Conservation (phyloP, 345 rosid species). For the Sonneratia caseolaris region DNA sequence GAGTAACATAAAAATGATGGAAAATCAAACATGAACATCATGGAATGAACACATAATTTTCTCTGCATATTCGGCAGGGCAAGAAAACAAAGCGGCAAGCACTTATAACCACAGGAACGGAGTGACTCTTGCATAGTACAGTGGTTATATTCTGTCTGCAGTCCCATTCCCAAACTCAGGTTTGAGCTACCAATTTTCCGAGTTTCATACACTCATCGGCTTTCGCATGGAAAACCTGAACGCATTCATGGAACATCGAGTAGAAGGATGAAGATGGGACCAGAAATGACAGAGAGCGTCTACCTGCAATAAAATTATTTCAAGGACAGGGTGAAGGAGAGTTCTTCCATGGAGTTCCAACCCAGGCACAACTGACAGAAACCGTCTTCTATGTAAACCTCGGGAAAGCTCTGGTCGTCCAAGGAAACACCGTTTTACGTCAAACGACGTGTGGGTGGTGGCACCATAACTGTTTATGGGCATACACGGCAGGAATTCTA, state of each 20-base stretch:
- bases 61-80: no score
- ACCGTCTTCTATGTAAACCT: not conserved
- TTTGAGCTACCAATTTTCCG: not conserved
- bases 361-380: not conserved
- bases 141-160: no score
- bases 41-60: no score
- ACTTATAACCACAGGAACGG: no score
- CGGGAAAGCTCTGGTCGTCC: not conserved
- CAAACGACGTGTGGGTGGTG: not conserved
- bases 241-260: not conserved
- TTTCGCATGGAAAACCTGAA: not conserved
- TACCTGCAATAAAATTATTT: not conserved
- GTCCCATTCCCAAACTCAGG: not conserved
- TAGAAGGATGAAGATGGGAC: not conserved
- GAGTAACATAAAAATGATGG: not conserved
- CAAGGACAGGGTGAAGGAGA: not conserved
- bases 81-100: not conserved
- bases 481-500: no score
- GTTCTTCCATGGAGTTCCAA: not conserved
- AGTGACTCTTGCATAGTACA: no score
- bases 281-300: not conserved
- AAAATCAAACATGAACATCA: no score
- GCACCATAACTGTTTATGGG: not conserved
- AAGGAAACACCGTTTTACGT: not conserved
- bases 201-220: not conserved